Conservation (phyloP, 331 rosid species). For the Rosa hybrid region DNA sequence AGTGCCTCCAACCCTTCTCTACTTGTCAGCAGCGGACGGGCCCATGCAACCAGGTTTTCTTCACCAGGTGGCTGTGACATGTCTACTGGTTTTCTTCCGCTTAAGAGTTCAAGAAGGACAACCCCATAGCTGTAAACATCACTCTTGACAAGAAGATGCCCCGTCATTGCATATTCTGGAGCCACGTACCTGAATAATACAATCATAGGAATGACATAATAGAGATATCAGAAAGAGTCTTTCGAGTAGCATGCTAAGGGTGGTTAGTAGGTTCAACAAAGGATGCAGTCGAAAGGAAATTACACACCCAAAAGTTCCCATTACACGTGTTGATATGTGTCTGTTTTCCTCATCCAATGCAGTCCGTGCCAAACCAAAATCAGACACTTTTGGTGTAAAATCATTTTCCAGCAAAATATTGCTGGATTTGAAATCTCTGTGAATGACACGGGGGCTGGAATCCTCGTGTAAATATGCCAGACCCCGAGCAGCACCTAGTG, state of each 20-base stretch:
- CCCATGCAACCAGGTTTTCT: slow-evolving; percentile 93
- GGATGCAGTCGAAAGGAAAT: slow-evolving; percentile 1
- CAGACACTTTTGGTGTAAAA: slow-evolving; percentile 87
- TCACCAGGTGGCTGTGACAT: slow-evolving; percentile 94
- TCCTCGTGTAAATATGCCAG: slow-evolving; percentile 94
- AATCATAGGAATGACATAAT: slow-evolving; percentile 5
- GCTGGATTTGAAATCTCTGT: slow-evolving; percentile 94
- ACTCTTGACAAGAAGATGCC: slow-evolving; percentile 94
- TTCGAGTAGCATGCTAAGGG: background rate
- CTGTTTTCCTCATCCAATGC: slow-evolving; percentile 70
- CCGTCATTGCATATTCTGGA: slow-evolving; percentile 99
- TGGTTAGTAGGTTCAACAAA: background rate
- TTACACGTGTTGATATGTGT: slow-evolving; percentile 84
- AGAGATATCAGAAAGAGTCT: background rate
- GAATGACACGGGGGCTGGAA: slow-evolving; percentile 92
- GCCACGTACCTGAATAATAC: slow-evolving; percentile 73
- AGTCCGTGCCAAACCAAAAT: slow-evolving; percentile 89
- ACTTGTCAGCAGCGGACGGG: slow-evolving; percentile 86
- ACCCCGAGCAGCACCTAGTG: slow-evolving; percentile 97
- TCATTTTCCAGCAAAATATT: slow-evolving; percentile 91
- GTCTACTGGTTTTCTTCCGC: slow-evolving; percentile 90
- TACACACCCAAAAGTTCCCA: slow-evolving; percentile 96
- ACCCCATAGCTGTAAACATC: slow-evolving; percentile 98
- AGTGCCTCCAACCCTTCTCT: slow-evolving; percentile 65
- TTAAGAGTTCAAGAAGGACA: slow-evolving; percentile 91